Evolutionary conservation across 129 eudicot genomes (phyloP).

Genomic region (Arctium minus): DNA sequence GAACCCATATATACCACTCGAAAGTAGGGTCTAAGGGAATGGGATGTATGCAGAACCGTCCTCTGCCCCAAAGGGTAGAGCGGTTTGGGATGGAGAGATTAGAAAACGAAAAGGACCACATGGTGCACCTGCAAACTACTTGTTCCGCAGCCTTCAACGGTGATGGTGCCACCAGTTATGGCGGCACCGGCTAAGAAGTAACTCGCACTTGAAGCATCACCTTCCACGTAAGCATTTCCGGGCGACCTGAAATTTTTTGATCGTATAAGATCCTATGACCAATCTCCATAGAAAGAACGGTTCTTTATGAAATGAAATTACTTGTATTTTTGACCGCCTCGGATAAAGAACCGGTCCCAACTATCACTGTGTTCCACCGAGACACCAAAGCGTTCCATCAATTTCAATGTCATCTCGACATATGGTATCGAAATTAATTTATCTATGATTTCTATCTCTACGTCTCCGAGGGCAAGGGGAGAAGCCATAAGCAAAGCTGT

Average conservation of each 20-base stretch:
- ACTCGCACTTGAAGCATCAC: slow-evolving; percentile 99
- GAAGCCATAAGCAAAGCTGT: slow-evolving; percentile 97
- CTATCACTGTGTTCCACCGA: slow-evolving; percentile 69
- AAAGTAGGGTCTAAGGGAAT: too few species aligned
- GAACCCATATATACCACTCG: too few species aligned
- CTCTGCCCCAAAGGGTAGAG: too few species aligned
- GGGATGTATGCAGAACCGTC: neutral
- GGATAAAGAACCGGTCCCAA: slow-evolving; percentile 81
- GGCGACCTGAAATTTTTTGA: slow-evolving; percentile 63
- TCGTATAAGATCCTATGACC: neutral
- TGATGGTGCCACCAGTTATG: slow-evolving; percentile 90
- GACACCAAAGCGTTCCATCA: slow-evolving; percentile 97
- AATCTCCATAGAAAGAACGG: neutral
- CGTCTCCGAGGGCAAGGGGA: slow-evolving; percentile 88
- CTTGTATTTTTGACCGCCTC: slow-evolving; percentile 97
- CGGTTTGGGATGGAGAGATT: neutral
- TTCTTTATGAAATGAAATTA: slow-evolving; percentile 30
- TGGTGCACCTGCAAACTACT: slow-evolving; percentile 86
- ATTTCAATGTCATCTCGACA: slow-evolving; percentile 94
- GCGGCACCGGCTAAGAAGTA: slow-evolving; percentile 99
- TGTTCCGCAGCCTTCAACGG: slow-evolving; percentile 97
- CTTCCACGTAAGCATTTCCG: slow-evolving; percentile 92
- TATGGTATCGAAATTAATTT: slow-evolving; percentile 86
- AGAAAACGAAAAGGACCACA: neutral
- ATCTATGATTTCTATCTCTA: slow-evolving; percentile 91